These are phyloP conservation scores for Rhizopus stolonifer DNA, from an alignment of 371 early-diverging fungal genomes.

Conservation along the genomic window DNA sequence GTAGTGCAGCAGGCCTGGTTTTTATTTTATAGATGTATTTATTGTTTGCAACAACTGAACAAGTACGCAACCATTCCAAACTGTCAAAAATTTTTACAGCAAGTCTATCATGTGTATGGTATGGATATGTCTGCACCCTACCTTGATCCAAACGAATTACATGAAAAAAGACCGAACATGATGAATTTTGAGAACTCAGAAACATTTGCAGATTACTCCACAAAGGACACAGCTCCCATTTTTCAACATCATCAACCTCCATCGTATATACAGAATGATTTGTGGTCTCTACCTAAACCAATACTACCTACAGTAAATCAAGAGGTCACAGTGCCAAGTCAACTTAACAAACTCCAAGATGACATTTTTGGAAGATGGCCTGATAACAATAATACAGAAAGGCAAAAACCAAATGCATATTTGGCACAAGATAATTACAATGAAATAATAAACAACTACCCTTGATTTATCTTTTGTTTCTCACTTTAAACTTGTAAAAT, in stretches of 20 bases:
- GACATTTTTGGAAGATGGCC: not conserved
- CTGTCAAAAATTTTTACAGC: slow-evolving; percentile 37
- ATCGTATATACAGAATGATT: not conserved
- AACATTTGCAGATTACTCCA: not conserved
- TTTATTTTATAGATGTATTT: slow-evolving; percentile 33
- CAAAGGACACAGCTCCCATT: not conserved
- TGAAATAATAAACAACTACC: not conserved
- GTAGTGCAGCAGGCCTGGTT: slow-evolving; percentile 37
- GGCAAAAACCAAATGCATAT: not conserved
- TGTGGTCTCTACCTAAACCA: not conserved
- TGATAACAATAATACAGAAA: not conserved
- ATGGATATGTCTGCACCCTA: slow-evolving; percentile 2
- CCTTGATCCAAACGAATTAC: not conserved
- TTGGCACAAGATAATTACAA: not conserved
- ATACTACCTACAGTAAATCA: not conserved
- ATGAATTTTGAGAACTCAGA: not conserved
- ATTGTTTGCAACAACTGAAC: slow-evolving; percentile 26
- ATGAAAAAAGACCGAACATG: not conserved
- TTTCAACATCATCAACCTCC: not conserved
- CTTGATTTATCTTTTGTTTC: not conserved
- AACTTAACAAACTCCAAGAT: not conserved
- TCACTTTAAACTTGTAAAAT: no score
- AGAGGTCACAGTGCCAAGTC: not conserved
- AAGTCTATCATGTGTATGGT: slow-evolving; percentile 27
- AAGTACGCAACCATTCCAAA: slow-evolving; percentile 37